Evolutionary conservation across 495 filamentous ascomycete species (phyloP).

Genomic region (Neurospora tetrasperma): DNA sequence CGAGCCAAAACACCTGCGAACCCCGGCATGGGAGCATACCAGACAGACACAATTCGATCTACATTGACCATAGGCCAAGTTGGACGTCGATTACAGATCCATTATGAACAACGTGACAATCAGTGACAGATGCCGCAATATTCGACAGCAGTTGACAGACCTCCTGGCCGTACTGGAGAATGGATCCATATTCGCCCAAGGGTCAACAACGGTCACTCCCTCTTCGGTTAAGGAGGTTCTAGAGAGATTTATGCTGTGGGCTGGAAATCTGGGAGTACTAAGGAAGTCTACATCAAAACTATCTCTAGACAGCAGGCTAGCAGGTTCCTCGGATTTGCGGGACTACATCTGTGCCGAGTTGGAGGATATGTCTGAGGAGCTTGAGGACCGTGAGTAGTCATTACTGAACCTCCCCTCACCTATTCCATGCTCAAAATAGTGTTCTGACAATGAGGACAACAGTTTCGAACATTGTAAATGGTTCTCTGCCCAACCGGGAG

Average conservation of each 20-base stretch:
- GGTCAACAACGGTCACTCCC: background rate
- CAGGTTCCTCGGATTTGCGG: background rate
- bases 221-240: background rate
- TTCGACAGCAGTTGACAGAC: background rate
- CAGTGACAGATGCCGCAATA: background rate
- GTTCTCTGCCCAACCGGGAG: background rate
- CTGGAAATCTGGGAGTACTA: conserved; percentile 9
- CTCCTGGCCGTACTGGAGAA: background rate
- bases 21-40: too few relatives aligned
- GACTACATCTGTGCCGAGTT: background rate
- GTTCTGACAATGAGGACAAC: background rate
- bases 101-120: background rate
- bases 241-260: conserved; percentile 12
- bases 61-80: too few relatives aligned
- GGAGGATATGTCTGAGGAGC: background rate
- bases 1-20: too few relatives aligned
- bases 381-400: background rate
- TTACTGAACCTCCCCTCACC: background rate
- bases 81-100: background rate
- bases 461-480: background rate
- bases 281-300: background rate
- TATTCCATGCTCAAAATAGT: too few relatives aligned
- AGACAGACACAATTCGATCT: too few relatives aligned
- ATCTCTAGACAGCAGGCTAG: conserved; percentile 7
- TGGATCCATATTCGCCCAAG: background rate